A percentile compares a stretch with the other conserved stretches of the same genome.
Evolutionary conservation across 192 early-diverging fungal species (phyloP).

Genomic region (Chytriomyces hyalinus): DNA sequence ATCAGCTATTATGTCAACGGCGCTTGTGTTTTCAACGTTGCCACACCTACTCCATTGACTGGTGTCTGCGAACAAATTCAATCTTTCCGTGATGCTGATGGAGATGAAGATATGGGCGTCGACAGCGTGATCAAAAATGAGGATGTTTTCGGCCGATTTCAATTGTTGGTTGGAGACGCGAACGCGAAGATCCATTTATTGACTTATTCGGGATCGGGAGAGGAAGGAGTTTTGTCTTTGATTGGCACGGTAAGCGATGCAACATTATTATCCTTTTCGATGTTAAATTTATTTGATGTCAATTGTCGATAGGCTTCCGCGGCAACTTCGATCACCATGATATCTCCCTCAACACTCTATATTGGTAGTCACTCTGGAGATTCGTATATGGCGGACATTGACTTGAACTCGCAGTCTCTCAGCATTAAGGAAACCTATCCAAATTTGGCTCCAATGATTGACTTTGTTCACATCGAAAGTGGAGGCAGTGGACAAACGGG

Average conservation of each 20-base stretch:
- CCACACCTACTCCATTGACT: neutral
- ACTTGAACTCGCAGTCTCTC: conserved; percentile 44
- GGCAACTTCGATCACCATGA: conserved; percentile 65
- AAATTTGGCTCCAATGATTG: conserved; percentile 83
- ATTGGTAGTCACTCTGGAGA: conserved; percentile 88
- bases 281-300: neutral
- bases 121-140: neutral
- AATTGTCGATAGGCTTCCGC: conserved; percentile 38
- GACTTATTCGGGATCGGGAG: conserved; percentile 56
- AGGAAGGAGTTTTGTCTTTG: conserved; percentile 45
- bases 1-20: neutral
- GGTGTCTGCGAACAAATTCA: neutral
- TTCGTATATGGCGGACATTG: conserved; percentile 75
- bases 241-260: neutral
- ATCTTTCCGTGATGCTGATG: neutral
- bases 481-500: neutral
- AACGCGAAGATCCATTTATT: conserved; percentile 34
- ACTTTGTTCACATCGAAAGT: conserved; percentile 82
- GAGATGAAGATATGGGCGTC: neutral
- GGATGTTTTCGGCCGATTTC: conserved; percentile 69
- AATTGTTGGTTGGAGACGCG: conserved; percentile 56
- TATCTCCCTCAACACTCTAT: conserved; percentile 73
- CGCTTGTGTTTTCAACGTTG: neutral
- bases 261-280: conserved; percentile 8
- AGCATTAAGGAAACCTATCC: conserved; percentile 64